phyloP scores from a whole-genome alignment of 2,329 filamentous ascomycete genomes.

The Apiospora rasikravindrae region DNA sequence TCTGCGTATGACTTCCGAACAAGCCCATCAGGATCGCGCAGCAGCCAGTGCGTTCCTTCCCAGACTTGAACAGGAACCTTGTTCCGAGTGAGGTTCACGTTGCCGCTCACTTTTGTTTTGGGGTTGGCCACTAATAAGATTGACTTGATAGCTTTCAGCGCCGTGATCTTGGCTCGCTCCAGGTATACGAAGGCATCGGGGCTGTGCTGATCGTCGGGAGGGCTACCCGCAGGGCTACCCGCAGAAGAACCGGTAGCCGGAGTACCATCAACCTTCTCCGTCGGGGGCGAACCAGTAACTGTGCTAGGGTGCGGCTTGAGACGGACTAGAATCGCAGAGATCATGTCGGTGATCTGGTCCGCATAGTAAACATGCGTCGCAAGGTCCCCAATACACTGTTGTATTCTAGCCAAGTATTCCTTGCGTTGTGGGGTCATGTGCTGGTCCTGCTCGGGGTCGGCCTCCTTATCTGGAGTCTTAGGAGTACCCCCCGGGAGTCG shows the following conservation, averaged over 20 bases:
- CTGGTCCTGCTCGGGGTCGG: conserved; percentile 46
- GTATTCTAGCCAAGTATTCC: conserved; percentile 72
- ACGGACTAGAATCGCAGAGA: conserved; percentile 77
- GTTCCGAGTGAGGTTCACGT: conserved; percentile 71
- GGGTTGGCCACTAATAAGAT: conserved; percentile 84
- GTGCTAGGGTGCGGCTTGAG: conserved; percentile 69
- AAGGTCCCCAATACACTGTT: conserved; percentile 85
- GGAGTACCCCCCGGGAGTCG: conserved; percentile 28
- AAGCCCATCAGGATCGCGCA: conserved; percentile 77
- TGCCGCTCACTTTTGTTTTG: conserved; percentile 62
- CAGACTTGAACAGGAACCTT: conserved; percentile 82
- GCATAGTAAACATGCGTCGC: conserved; percentile 97
- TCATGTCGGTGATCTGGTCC: conserved; percentile 95
- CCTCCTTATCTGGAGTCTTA: conserved; percentile 29
- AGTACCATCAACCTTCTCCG: conserved; percentile 51
- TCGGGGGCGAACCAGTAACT: conserved; percentile 48
- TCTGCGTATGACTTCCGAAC: conserved; percentile 88
- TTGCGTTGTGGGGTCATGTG: conserved; percentile 57
- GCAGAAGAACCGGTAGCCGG: conserved; percentile 40
- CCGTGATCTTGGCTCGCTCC: conserved; percentile 63
- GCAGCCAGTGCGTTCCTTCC: conserved; percentile 95
- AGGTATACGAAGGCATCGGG: conserved; percentile 60
- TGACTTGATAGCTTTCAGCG: conserved; percentile 79
- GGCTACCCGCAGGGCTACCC: conserved; percentile 48
- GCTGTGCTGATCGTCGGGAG: conserved; percentile 49